Conservation (phyloP, 2,329 filamentous ascomycete species). For the Fonsecaea nubica region DNA sequence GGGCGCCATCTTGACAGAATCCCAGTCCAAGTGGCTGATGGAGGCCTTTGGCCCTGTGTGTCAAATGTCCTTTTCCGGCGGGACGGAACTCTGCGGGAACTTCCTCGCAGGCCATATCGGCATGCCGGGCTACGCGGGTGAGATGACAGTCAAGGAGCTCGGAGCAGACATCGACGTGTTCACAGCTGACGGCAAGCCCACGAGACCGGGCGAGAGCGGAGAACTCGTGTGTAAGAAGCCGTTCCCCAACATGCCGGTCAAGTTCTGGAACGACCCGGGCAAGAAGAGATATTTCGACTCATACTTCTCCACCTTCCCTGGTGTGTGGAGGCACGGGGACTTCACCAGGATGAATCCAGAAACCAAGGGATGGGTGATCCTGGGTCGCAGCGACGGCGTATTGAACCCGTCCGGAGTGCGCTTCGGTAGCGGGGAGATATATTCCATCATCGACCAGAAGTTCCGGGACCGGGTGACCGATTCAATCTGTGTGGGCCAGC, state of each 20-base stretch:
- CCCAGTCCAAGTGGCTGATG: conserved; percentile 13
- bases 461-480: background rate
- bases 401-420: conserved; percentile 79
- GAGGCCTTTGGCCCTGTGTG: conserved; percentile 27
- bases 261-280: conserved; percentile 61
- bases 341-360: conserved; percentile 73
- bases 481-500: conserved; percentile 23
- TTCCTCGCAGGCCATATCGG: conserved; percentile 66
- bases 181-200: conserved; percentile 17
- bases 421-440: conserved; percentile 82
- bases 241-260: conserved; percentile 79
- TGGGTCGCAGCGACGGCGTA: conserved; percentile 68
- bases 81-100: conserved; percentile 42
- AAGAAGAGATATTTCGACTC: conserved; percentile 60
- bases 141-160: conserved; percentile 60
- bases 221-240: conserved; percentile 73
- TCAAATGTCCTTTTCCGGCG: conserved; percentile 40
- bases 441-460: conserved; percentile 65
- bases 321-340: conserved; percentile 81
- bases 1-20: conserved; percentile 23
- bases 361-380: conserved; percentile 60
- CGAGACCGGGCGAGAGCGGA: conserved; percentile 65
- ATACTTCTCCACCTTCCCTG: conserved; percentile 35
- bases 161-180: conserved; percentile 47
- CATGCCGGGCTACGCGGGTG: conserved; percentile 67